Conservation (phyloP, 2,329 filamentous ascomycete genomes). For the Tolypocladium tundrense region DNA sequence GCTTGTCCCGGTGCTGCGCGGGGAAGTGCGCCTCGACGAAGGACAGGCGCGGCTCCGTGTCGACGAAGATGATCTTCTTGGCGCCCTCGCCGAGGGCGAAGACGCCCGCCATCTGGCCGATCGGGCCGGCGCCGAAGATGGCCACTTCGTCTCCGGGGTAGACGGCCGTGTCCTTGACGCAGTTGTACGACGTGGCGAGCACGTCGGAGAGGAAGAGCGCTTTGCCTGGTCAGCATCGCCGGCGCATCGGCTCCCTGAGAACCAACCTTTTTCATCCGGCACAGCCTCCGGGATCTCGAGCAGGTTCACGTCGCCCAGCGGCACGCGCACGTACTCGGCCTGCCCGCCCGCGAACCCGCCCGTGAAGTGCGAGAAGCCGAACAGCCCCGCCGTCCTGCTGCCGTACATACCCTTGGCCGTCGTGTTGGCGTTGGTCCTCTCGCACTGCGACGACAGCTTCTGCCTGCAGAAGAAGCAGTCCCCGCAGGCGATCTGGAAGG, state of each 20-base stretch:
- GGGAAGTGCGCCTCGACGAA: slow-evolving; percentile 55
- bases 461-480: slow-evolving; percentile 69
- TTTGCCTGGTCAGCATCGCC: slow-evolving; percentile 1
- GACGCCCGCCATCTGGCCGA: slow-evolving; percentile 73
- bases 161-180: slow-evolving; percentile 75
- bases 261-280: slow-evolving; percentile 64
- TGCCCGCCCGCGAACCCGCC: slow-evolving; percentile 83
- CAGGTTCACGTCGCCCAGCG: slow-evolving; percentile 70
- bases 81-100: slow-evolving; percentile 70
- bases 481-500: slow-evolving; percentile 72
- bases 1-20: slow-evolving; percentile 33
- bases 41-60: slow-evolving; percentile 60
- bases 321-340: slow-evolving; percentile 77
- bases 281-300: slow-evolving; percentile 68
- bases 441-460: slow-evolving; percentile 71
- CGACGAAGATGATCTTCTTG: slow-evolving; percentile 66
- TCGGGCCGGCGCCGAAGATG: slow-evolving; percentile 77
- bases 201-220: slow-evolving; percentile 72
- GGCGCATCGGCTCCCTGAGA: background rate
- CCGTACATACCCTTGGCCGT: slow-evolving; percentile 70
- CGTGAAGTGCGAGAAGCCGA: slow-evolving; percentile 68
- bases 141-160: slow-evolving; percentile 67
- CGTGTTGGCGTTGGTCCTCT: slow-evolving; percentile 66
- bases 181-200: slow-evolving; percentile 68
- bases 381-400: slow-evolving; percentile 61